A percentile compares a stretch with the other conserved stretches of the same genome.
Evolutionary conservation across 2,329 filamentous ascomycete species (phyloP).

Genomic region (Apiospora hydei): DNA sequence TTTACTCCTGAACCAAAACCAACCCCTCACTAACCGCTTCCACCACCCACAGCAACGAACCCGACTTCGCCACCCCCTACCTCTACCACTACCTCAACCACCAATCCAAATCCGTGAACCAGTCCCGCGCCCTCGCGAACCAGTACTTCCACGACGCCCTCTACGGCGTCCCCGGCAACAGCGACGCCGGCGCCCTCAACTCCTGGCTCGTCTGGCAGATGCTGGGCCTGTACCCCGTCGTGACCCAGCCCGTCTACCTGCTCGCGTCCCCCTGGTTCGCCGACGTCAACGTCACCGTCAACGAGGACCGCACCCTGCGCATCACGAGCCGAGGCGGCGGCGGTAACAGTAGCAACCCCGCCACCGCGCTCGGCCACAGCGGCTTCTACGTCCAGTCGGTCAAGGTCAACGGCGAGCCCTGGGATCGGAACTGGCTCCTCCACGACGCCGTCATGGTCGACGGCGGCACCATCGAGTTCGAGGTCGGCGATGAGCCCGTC

Average conservation of each 20-base stretch:
- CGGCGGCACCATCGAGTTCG: slow-evolving; percentile 26
- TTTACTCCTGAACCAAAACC: slow-evolving; percentile 47
- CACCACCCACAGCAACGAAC: slow-evolving; percentile 58
- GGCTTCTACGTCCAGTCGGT: slow-evolving; percentile 71
- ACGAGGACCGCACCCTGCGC: slow-evolving; percentile 66
- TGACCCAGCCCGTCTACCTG: slow-evolving; percentile 64
- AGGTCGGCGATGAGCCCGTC: slow-evolving; percentile 20
- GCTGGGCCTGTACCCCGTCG: slow-evolving; percentile 74
- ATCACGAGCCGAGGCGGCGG: slow-evolving; percentile 70
- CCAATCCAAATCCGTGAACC: slow-evolving; percentile 60
- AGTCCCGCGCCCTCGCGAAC: slow-evolving; percentile 71
- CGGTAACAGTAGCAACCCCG: slow-evolving; percentile 42
- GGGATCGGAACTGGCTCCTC: slow-evolving; percentile 71
- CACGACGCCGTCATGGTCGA: slow-evolving; percentile 48
- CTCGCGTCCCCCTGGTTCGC: slow-evolving; percentile 74
- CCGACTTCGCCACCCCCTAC: slow-evolving; percentile 67
- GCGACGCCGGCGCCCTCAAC: slow-evolving; percentile 76
- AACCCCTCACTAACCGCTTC: background rate
- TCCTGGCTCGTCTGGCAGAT: slow-evolving; percentile 70
- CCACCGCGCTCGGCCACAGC: slow-evolving; percentile 57
- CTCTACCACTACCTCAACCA: slow-evolving; percentile 75
- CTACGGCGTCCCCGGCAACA: slow-evolving; percentile 71
- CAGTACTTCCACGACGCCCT: slow-evolving; percentile 66
- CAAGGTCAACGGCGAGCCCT: slow-evolving; percentile 65
- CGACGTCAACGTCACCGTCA: slow-evolving; percentile 62